Evolutionary conservation across 768 basidiomycete species (phyloP).

Genomic region (Boletellus sp.): DNA sequence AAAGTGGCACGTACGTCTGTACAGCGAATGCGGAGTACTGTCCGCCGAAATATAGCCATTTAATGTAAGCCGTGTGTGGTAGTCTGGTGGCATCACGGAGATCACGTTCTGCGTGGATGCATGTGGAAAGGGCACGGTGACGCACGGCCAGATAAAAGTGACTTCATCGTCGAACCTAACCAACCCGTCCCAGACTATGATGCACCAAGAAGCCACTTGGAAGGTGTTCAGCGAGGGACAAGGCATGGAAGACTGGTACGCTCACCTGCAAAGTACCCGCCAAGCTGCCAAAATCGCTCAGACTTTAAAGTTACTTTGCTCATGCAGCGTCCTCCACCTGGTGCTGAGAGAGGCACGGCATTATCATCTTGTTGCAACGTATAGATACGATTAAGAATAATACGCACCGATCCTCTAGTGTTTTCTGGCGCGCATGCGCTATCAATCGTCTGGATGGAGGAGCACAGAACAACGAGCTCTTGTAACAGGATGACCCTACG

Average conservation of each 20-base stretch:
- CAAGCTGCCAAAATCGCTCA: not conserved
- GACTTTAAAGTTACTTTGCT: not conserved
- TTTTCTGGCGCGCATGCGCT: too few relatives aligned
- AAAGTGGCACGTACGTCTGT: slow-evolving; percentile 13
- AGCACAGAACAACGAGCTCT: too few relatives aligned
- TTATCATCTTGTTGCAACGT: too few relatives aligned
- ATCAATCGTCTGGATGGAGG: too few relatives aligned
- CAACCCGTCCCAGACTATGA: slow-evolving; percentile 21
- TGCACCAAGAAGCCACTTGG: slow-evolving; percentile 8
- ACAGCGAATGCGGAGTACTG: slow-evolving; percentile 17
- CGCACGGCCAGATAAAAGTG: slow-evolving; percentile 23
- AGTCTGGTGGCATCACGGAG: slow-evolving; percentile 6
- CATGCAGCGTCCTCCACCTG: slow-evolving; percentile 5
- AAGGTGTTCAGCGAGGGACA: not conserved
- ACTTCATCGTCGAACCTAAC: slow-evolving; percentile 18
- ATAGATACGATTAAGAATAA: too few relatives aligned
- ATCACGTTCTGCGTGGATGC: not conserved
- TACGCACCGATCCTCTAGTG: too few relatives aligned
- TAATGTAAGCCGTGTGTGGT: slow-evolving; percentile 12
- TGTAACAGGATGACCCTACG: too few relatives aligned
- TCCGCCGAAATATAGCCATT: slow-evolving; percentile 27
- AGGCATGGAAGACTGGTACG: not conserved
- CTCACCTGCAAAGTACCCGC: slow-evolving; percentile 9
- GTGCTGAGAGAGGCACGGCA: too few relatives aligned
- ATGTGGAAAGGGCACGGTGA: not conserved